Evolutionary conservation across 768 basidiomycete species (phyloP).

Genomic region (Leucocoprinus birnbaumii): DNA sequence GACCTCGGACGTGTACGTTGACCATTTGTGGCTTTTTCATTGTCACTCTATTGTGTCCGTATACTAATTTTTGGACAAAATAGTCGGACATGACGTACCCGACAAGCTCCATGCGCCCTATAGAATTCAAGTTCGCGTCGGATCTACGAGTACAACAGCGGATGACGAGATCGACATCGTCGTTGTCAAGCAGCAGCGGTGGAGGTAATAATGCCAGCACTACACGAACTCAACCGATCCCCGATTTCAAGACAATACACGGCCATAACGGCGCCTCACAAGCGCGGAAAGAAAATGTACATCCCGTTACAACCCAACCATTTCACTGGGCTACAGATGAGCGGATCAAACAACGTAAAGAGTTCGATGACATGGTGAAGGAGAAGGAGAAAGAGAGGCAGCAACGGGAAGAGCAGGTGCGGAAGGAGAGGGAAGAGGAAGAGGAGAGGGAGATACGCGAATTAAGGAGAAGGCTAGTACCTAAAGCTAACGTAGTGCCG

Average conservation of each 20-base stretch:
- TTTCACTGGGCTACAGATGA: conserved; percentile 50
- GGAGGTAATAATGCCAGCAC: not conserved
- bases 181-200: conserved; percentile 4
- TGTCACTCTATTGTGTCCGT: not conserved
- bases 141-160: conserved; percentile 42
- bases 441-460: conserved; percentile 63
- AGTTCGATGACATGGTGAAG: conserved; percentile 57
- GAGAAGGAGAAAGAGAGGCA: conserved; percentile 55
- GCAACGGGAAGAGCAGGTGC: conserved; percentile 41
- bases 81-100: conserved; percentile 7
- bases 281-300: conserved; percentile 43
- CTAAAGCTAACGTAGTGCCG: conserved; percentile 69
- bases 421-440: conserved; percentile 44
- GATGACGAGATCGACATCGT: conserved; percentile 8
- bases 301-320: conserved; percentile 44
- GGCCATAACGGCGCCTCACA: conserved; percentile 42
- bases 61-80: conserved; percentile 2
- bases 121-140: conserved; percentile 51
- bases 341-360: conserved; percentile 58
- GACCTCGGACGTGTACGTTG: conserved; percentile 5
- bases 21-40: not conserved
- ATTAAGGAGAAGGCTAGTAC: conserved; percentile 59
- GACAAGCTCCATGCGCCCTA: conserved; percentile 35
- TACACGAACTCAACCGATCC: conserved; percentile 26
- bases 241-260: conserved; percentile 55